Evolutionary conservation across 805 yeast genomes (phyloP), one percentile per base, ranked within the genome.

Genomic region (Danielozyma ontarioensis): DNA sequence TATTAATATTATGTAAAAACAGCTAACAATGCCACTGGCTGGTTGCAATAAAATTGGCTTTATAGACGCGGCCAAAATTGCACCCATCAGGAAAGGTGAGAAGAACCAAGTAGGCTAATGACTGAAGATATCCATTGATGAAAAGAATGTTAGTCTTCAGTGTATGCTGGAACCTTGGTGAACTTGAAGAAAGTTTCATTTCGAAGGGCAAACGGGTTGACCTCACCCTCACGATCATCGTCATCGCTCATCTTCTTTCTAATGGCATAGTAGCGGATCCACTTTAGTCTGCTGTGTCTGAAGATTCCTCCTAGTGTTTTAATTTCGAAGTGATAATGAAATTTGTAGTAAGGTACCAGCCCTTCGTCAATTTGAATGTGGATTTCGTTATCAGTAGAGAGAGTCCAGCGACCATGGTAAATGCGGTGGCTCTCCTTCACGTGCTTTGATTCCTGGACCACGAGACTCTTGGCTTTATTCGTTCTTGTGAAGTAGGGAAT

Each of bases 111-210:
- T n/a, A n/a, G n/a, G 10, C 10, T n/a, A n/a, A n/a, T n/a, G n/a
- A n/a, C n/a, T n/a, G n/a, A 19, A 19, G 10, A 6, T 19, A 6
- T 19, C 22, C 6, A 10, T 10, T 6, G 10, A 10, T 6, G 10
- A 19, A 19, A 19, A 19, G 10, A 19, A 19, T 6, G 10, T 10
- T 10, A 10, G 6, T 6, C 22, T 19, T 25, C 37, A 2, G 38
- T 41, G 42, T 62, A 69, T 27, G 68, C 58, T 40, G 60, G 65
- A 1, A 82, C 90, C 30, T 83, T 62, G 39, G 83, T 79, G 50
- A 87, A 89, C 45, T 72, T 76, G 57, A 85, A 89, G 10, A 88
- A 78, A 45, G 80, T 82, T 51, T 89, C 97, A 43, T 84, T 83
- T 24, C 64, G 68, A 38, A 83, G 55, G 4, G 76, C 67, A 46